Evolutionary conservation across 306 rosid genomes (phyloP).

Genomic region (Trifolium fragiferum): DNA sequence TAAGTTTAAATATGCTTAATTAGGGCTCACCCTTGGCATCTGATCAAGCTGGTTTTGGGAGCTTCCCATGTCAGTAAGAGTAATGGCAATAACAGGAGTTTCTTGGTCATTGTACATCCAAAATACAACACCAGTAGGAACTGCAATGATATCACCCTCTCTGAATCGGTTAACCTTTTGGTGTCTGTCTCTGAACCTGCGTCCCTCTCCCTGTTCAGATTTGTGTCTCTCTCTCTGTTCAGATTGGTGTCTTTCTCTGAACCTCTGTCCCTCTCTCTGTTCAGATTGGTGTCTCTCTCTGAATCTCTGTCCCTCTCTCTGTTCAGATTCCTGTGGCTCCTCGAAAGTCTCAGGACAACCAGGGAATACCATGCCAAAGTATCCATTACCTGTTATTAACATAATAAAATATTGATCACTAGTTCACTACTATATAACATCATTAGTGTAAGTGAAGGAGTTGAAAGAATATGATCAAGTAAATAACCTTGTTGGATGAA

Average conservation of each 20-base stretch:
- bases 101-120: conserved; percentile 45
- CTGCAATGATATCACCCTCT: conserved; percentile 45
- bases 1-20: not conserved
- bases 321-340: conserved; percentile 37
- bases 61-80: conserved; percentile 53
- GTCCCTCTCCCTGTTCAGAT: not conserved
- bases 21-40: conserved; percentile 58
- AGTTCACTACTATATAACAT: no score
- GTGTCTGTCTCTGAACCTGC: conserved; percentile 39
- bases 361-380: conserved; percentile 36
- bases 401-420: not conserved
- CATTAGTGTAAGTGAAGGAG: not conserved
- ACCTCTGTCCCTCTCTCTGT: not conserved
- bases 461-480: not conserved
- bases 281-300: conserved; percentile 12
- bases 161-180: conserved; percentile 44
- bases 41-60: conserved; percentile 63
- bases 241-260: conserved; percentile 45
- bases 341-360: conserved; percentile 41
- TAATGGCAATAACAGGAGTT: conserved; percentile 43
- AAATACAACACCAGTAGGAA: conserved; percentile 39
- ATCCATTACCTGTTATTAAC: conserved; percentile 39
- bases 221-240: no score
- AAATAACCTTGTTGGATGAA: conserved; percentile 40
- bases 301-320: not conserved